Percentiles rank a stretch among this genome's conserved stretches.
phyloP scores from a whole-genome alignment of 1,284 basidiomycete genomes.

The Ceratobasidium sp. region DNA sequence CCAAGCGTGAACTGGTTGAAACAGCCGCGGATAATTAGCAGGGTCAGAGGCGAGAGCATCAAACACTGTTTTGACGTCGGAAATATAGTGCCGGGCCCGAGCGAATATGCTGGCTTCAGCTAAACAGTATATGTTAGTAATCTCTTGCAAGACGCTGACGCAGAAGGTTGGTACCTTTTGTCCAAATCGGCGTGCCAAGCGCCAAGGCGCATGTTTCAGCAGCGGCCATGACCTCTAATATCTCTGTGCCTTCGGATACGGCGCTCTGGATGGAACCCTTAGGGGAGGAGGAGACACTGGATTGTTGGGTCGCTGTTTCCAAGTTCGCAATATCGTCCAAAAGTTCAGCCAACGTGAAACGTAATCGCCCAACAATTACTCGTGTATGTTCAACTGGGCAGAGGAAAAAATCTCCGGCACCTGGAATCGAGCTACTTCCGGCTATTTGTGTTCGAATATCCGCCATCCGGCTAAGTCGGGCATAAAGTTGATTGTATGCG shows the following conservation, averaged over 20 bases:
- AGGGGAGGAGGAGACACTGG: background rate
- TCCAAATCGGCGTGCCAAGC: slow-evolving; percentile 31
- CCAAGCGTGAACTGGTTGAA: slow-evolving; percentile 21
- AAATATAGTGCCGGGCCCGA: background rate
- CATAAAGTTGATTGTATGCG: slow-evolving; percentile 19
- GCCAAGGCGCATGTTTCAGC: background rate
- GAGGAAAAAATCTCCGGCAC: background rate
- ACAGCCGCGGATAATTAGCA: slow-evolving; percentile 22
- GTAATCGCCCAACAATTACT: slow-evolving; percentile 13
- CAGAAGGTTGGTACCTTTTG: slow-evolving; percentile 1
- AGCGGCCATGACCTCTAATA: background rate
- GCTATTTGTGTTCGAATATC: slow-evolving; percentile 21
- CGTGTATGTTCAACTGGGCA: slow-evolving; percentile 2
- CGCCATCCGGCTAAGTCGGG: slow-evolving; percentile 22
- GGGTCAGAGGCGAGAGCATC: background rate
- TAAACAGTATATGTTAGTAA: background rate
- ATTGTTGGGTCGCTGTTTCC: background rate
- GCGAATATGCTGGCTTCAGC: slow-evolving; percentile 5
- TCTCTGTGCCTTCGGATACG: background rate
- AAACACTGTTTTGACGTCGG: slow-evolving; percentile 10
- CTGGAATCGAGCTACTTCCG: background rate
- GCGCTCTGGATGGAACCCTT: slow-evolving; percentile 6
- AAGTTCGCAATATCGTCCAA: slow-evolving; percentile 33
- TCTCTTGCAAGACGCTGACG: background rate
- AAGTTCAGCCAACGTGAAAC: slow-evolving; percentile 12